A percentile compares a stretch with the other conserved stretches of the same genome.
These are phyloP conservation scores for Crithidia bombi DNA, from an alignment of 208 protist genomes.

Conservation along the genomic window DNA sequence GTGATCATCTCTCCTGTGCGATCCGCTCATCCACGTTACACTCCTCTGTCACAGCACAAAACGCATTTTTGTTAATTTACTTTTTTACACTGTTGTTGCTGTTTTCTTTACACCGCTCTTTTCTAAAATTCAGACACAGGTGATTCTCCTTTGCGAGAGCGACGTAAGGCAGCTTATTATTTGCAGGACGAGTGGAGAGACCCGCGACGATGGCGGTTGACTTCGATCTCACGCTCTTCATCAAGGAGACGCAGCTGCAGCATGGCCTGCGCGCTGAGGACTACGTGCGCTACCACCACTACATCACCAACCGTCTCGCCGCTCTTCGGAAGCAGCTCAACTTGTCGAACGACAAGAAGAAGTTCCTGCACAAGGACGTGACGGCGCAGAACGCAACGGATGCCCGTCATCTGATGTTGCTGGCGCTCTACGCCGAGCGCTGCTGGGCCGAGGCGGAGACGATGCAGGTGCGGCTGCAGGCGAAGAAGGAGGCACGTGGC, in stretches of 20 bases:
- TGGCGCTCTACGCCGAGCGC: conserved; percentile 81
- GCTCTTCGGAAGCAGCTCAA: conserved; percentile 77
- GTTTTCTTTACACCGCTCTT: no score
- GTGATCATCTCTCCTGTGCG: no score
- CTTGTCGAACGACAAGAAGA: conserved; percentile 78
- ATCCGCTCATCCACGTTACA: no score
- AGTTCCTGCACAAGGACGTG: conserved; percentile 80
- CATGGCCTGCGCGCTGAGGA: conserved; percentile 85
- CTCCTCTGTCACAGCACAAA: no score
- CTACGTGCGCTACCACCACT: conserved; percentile 82
- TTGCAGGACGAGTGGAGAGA: not conserved
- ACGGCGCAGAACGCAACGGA: conserved; percentile 65
- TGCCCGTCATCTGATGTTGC: conserved; percentile 72
- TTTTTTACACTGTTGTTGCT: no score
- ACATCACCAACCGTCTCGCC: conserved; percentile 79
- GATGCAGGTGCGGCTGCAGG: conserved; percentile 57
- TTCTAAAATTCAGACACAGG: no score
- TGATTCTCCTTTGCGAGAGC: no score
- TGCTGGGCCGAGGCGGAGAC: conserved; percentile 84
- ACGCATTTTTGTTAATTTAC: no score
- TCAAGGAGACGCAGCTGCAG: conserved; percentile 90
- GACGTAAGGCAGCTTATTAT: not conserved
- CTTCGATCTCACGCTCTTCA: conserved; percentile 73
- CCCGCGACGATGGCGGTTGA: conserved; percentile 40
- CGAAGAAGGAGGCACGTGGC: conserved; percentile 35